Percentiles rank a stretch among this genome's conserved stretches.
Conservation (phyloP, 2,329 filamentous ascomycete species). For the Fusarium sp. region DNA sequence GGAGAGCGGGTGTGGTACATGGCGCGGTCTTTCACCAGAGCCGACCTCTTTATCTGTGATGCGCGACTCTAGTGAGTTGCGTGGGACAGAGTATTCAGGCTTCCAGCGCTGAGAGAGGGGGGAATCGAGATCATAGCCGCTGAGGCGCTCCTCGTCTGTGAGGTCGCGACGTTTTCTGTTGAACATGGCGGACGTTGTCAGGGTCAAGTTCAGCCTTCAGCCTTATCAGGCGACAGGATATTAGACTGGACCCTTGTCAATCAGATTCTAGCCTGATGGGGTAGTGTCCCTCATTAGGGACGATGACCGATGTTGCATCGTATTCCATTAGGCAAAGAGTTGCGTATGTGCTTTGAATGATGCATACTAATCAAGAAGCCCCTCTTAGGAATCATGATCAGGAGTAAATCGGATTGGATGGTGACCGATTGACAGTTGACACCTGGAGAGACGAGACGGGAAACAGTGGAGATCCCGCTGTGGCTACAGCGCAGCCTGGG, state of each 20-base stretch:
- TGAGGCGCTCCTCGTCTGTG: constrained; percentile 15
- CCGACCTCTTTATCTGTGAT: neutral
- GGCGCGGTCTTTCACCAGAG: neutral
- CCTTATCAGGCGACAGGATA: neutral
- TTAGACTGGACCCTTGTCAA: neutral
- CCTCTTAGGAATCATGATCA: neutral
- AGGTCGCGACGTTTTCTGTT: constrained; percentile 10
- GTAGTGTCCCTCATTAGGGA: neutral
- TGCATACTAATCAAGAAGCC: neutral
- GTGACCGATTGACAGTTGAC: neutral
- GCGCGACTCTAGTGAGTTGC: constrained; percentile 20
- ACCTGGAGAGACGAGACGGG: neutral
- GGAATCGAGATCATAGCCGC: constrained; percentile 38
- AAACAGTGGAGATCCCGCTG: constrained; percentile 34
- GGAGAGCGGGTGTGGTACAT: constrained; percentile 12
- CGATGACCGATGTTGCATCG: neutral
- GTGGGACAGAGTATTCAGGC: constrained; percentile 40
- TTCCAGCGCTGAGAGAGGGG: constrained; percentile 45
- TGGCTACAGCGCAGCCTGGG: neutral
- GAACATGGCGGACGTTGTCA: constrained; percentile 14
- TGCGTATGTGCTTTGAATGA: neutral
- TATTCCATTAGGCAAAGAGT: neutral
- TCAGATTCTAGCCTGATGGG: neutral
- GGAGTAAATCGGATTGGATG: neutral
- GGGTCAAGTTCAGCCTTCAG: constrained; percentile 11